phyloP scores from a whole-genome alignment of 2,329 filamentous ascomycete genomes.

The Ophiostoma ips region DNA sequence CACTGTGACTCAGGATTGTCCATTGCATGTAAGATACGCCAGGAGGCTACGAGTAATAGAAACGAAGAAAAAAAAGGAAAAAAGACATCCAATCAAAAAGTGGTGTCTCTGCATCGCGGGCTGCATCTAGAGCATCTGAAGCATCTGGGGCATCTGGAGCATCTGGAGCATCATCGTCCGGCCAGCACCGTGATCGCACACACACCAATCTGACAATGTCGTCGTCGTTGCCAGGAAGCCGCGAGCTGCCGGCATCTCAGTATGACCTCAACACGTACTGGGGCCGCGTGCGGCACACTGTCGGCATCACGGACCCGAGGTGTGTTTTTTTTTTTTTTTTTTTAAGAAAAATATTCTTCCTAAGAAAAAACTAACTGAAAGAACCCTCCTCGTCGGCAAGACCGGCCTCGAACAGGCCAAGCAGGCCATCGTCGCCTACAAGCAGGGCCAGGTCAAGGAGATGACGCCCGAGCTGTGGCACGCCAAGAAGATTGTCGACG shows the following conservation, averaged over 20 bases:
- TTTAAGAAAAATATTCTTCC: background rate
- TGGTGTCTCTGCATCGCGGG: background rate
- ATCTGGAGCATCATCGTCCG: background rate
- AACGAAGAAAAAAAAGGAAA: background rate
- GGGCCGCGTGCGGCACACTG: conserved; percentile 83
- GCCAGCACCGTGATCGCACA: too few species aligned
- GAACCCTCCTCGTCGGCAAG: conserved; percentile 70
- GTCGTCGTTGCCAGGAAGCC: conserved; percentile 48
- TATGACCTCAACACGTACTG: conserved; percentile 90
- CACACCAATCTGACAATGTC: conserved; percentile 36
- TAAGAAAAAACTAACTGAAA: conserved; percentile 26
- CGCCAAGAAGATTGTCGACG: conserved; percentile 95
- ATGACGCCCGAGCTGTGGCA: conserved; percentile 90
- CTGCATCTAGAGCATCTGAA: too few species aligned
- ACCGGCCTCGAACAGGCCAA: conserved; percentile 78
- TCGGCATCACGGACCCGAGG: conserved; percentile 88
- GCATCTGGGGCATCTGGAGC: too few species aligned
- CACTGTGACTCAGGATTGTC: background rate
- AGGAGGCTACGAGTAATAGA: background rate
- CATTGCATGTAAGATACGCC: background rate
- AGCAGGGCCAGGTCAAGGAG: conserved; percentile 59
- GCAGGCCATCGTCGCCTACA: conserved; percentile 67
- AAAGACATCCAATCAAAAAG: background rate
- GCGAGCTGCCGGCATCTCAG: conserved; percentile 80
- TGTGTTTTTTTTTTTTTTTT: conserved; percentile 35